These are phyloP conservation scores for Fusarium cyanostomum DNA, from an alignment of 2,329 filamentous ascomycete genomes.

Conservation along the genomic window DNA sequence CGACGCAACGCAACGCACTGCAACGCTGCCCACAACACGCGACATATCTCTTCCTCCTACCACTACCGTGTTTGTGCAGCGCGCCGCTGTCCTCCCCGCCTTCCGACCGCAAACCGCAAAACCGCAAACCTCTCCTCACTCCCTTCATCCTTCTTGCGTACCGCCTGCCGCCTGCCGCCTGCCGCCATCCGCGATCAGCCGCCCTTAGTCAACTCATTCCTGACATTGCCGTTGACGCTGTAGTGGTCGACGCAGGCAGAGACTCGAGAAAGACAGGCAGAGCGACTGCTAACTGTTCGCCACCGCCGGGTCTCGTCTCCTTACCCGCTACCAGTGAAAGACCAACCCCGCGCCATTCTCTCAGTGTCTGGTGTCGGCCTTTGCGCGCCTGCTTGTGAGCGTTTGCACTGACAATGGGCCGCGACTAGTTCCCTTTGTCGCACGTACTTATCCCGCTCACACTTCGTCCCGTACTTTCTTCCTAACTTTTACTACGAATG, in stretches of 20 bases:
- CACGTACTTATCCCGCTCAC: constrained; percentile 27
- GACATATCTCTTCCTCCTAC: constrained; percentile 19
- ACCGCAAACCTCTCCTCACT: constrained; percentile 17
- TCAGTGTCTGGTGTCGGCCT: constrained; percentile 34
- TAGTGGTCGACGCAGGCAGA: constrained; percentile 25
- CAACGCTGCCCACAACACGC: constrained; percentile 35
- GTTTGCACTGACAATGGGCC: constrained; percentile 48
- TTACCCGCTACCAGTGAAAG: constrained; percentile 31
- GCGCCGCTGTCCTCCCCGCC: constrained; percentile 38
- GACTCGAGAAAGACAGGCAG: constrained; percentile 22
- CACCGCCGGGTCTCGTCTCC: constrained; percentile 27
- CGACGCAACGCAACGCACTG: constrained; percentile 32
- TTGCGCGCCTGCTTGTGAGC: constrained; percentile 43
- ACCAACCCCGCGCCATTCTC: constrained; percentile 40
- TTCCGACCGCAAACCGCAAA: constrained; percentile 35
- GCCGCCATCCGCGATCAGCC: constrained; percentile 25
- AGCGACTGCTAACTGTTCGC: constrained; percentile 32
- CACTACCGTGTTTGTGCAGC: constrained; percentile 30
- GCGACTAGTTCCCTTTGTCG: constrained; percentile 45
- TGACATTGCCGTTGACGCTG: constrained; percentile 14
- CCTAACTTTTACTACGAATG: constrained; percentile 40
- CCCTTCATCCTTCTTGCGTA: constrained; percentile 16
- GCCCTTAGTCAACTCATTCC: neutral
- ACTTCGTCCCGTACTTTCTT: constrained; percentile 5
- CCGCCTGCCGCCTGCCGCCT: constrained; percentile 7